phyloP scores from a whole-genome alignment of 371 early-diverging fungal genomes.

The Nematocida major region DNA sequence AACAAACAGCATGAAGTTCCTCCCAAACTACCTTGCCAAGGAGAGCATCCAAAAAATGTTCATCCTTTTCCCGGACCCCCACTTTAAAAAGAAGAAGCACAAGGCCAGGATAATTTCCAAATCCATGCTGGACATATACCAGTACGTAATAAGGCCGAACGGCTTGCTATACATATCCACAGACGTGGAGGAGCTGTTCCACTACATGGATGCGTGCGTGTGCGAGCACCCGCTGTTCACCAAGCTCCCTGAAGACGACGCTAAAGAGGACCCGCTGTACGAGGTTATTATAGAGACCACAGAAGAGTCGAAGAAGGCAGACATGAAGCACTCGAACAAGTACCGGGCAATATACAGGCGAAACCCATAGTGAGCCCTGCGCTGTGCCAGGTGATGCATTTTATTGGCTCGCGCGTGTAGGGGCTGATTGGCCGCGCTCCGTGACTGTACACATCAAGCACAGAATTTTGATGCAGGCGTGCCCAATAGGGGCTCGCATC shows the following conservation, averaged over 20 bases:
- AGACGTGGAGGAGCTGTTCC: conserved; percentile 62
- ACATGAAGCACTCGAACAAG: conserved; percentile 44
- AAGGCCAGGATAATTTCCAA: conserved; percentile 87
- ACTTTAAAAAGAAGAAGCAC: conserved; percentile 97
- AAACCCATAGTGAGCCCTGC: background rate
- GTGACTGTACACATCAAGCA: too few species aligned
- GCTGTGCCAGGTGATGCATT: background rate
- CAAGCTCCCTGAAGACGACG: conserved; percentile 26
- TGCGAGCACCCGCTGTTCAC: conserved; percentile 27
- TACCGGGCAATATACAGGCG: conserved; percentile 38
- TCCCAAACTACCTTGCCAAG: conserved; percentile 90
- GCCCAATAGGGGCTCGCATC: too few species aligned
- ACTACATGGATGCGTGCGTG: conserved; percentile 53
- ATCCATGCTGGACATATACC: conserved; percentile 56
- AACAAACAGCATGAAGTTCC: conserved; percentile 95
- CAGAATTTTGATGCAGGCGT: too few species aligned
- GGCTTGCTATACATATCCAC: conserved; percentile 64
- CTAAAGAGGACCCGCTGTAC: conserved; percentile 15
- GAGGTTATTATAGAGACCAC: conserved; percentile 22
- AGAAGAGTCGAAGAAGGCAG: conserved; percentile 53
- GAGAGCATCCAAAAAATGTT: conserved; percentile 86
- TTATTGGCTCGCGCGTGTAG: too few species aligned
- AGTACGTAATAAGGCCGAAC: conserved; percentile 55
- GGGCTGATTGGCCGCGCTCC: too few species aligned
- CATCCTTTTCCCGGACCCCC: conserved; percentile 93